These are phyloP conservation scores for Blastobotrys americana DNA, from an alignment of 805 yeast genomes.

Conservation along the genomic window DNA sequence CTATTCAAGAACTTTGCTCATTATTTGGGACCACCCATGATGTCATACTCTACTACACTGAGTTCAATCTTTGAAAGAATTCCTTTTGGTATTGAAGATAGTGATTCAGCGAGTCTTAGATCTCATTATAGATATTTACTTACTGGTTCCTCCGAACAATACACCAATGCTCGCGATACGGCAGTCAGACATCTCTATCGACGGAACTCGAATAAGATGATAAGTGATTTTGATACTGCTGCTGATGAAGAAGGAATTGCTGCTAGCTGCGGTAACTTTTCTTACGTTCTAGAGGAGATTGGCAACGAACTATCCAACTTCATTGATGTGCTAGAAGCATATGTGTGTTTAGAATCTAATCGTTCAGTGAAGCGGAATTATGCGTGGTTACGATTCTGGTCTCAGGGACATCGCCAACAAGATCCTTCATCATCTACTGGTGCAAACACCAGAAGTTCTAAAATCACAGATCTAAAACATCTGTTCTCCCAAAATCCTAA, in stretches of 20 bases:
- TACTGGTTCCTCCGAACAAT: constrained; percentile 46
- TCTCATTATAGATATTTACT: constrained; percentile 33
- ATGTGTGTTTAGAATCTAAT: constrained; percentile 21
- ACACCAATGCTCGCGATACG: constrained; percentile 46
- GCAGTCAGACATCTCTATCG: constrained; percentile 54
- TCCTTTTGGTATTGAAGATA: constrained; percentile 40
- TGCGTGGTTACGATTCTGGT: constrained; percentile 53
- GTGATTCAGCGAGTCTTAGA: background rate
- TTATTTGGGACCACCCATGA: constrained; percentile 65
- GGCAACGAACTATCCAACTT: constrained; percentile 50
- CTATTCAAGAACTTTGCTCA: constrained; percentile 60
- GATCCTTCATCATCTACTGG: constrained; percentile 1
- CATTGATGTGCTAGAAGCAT: constrained; percentile 39
- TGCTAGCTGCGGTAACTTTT: constrained; percentile 76
- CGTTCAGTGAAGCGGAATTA: constrained; percentile 32
- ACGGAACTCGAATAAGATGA: constrained; percentile 42
- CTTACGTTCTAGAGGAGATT: constrained; percentile 55
- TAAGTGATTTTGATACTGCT: constrained; percentile 29
- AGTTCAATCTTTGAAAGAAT: constrained; percentile 52
- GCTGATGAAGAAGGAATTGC: constrained; percentile 73
- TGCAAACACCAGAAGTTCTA: background rate
- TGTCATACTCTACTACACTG: constrained; percentile 57
- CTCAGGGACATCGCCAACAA: background rate
- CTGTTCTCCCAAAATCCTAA: background rate
- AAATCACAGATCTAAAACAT: background rate